Evolutionary conservation across 2,329 filamentous ascomycete genomes (phyloP), one percentile per base, ranked within the genome.

Genomic region (Thielaviopsis punctulata): DNA sequence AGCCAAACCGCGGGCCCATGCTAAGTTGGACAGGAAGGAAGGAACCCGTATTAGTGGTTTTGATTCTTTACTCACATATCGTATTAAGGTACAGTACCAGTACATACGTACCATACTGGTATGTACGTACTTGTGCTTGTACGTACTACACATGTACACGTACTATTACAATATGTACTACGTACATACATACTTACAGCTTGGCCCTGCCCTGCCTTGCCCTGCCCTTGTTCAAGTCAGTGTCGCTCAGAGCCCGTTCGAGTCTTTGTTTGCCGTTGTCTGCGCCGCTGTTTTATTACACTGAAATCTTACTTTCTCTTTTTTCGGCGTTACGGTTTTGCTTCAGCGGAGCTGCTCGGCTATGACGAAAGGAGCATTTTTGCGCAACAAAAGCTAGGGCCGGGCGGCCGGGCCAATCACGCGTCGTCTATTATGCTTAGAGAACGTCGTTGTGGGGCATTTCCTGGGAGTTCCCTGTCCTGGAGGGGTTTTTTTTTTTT

Each of bases 241-340:
- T n/a, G n/a, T n/a, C n/a, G n/a, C n/a, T n/a, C n/a, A n/a, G n/a
- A n/a, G 36, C n/a, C 36, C 36, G 25, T 27, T 10, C 25, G n/a
- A n/a, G n/a, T n/a, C n/a, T n/a, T 6, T 27, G 10, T 27, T 27
- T 27, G 25, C 25, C 25, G 5, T 10, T 27, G 5, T 41, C n/a
- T 6, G 36, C 15, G 15, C n/a, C n/a, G 36, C 36, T 18, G 36
- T 41, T 41, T 41, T 41, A 41, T 41, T 19, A 19, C 36, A 41
- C 5, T 19, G 19, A 39, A 39, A n/a, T 39, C 3, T 39, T 15
- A 52, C 36, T 45, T 27, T n/a, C n/a, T n/a, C 49, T 49, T 30
- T 52, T 46, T 55, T 55, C 53, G 53, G 53, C 53, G 53, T 55
- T 55, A 55, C 53, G 53, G 46, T 55, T 51, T 52, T 39, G 45